Evolutionary conservation across 306 rosid genomes (phyloP).

Genomic region (Quercus variabilis): DNA sequence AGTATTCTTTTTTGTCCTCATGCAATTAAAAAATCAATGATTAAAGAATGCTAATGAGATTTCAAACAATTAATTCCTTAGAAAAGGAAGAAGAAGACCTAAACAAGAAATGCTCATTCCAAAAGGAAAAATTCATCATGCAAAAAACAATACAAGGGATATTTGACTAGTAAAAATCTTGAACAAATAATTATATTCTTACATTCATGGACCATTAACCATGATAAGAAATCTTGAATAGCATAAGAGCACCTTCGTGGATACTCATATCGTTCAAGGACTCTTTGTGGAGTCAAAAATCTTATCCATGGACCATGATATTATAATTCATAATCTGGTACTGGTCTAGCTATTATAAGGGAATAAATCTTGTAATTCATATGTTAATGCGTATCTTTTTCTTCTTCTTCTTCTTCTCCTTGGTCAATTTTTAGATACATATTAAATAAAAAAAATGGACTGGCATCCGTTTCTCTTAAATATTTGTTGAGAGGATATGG

Average conservation of each 20-base stretch:
- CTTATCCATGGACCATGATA: background rate
- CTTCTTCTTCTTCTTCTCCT: too few relatives aligned
- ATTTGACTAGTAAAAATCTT: conserved; percentile 9
- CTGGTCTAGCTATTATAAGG: background rate
- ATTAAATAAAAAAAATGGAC: too few relatives aligned
- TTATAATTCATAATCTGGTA: background rate
- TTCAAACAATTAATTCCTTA: background rate
- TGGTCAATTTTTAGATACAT: too few relatives aligned
- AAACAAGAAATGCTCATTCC: too few relatives aligned
- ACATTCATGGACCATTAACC: background rate
- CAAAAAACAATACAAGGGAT: background rate
- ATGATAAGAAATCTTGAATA: background rate
- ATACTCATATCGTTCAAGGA: background rate
- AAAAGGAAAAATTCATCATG: too few relatives aligned
- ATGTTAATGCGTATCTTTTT: background rate
- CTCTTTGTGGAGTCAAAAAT: background rate
- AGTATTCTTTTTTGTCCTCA: too few relatives aligned
- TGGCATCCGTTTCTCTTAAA: too few relatives aligned
- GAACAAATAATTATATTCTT: background rate
- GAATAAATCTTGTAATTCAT: background rate
- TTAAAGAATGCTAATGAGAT: background rate
- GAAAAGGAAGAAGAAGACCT: background rate
- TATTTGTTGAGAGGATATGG: too few relatives aligned
- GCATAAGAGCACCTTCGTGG: background rate
- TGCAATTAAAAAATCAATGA: too few relatives aligned